Evolutionary conservation across 2,329 filamentous ascomycete genomes (phyloP), one percentile per base, ranked within the genome.

Genomic region (Botrytis fabae): DNA sequence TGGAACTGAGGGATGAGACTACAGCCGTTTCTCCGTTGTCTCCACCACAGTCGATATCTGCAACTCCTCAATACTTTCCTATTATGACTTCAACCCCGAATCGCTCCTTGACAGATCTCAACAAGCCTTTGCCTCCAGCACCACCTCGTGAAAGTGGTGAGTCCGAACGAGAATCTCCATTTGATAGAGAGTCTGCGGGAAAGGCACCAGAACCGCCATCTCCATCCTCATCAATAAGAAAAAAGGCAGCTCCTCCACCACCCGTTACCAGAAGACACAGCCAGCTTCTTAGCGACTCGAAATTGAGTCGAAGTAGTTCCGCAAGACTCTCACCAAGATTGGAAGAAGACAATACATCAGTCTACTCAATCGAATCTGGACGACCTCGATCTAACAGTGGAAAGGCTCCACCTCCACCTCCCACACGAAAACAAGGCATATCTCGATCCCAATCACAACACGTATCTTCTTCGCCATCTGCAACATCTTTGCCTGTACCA

Each of bases 111-210:
- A 81, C 86, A 10, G 86, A 90, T 76, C 80, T 88, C 42, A 89
- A 90, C 80, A 92, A 91, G 77, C 89, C 90, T 5, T 84, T 91
- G 20, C 89, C 91, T 2, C 85, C 85, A 1, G 84, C 86, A 6
- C 87, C 88, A 2, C 77, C 80, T 18, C 83, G 85, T 51, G 84
- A 83, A 54, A 85, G 82, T 75, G 78, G 81, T n/a, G 84, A 87
- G 46, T 78, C 76, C 38, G 79, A 81, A 46, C 75, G 75, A 32
- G 86, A 88, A 73, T 87, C 85, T 51, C 82, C 86, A 32, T 88
- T 88, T 74, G 86, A 89, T 75, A 84, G 82, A 59, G 86, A 89
- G 78, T 83, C 85, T 51, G 86, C 85, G 25, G 86, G 85, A 48
- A 88, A 86, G 76, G 78, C 84, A 8, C 86, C 86, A 7, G 86